phyloP scores from a whole-genome alignment of 306 rosid species.

The Parietaria judaica region DNA sequence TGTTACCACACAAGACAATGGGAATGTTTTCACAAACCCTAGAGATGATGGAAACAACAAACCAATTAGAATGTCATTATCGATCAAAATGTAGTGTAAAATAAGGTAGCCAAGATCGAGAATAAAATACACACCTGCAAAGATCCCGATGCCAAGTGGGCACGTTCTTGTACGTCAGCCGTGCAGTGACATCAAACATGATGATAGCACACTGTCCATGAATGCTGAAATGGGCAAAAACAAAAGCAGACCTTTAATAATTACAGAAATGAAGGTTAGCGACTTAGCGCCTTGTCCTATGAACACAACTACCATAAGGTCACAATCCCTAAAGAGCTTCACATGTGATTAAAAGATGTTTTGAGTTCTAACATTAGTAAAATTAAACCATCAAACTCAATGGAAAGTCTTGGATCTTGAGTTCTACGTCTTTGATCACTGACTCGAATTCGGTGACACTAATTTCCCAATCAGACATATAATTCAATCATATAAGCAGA shows the following conservation, averaged over 20 bases:
- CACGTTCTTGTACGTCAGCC: constrained; percentile 65
- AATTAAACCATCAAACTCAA: no score
- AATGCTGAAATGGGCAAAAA: constrained; percentile 30
- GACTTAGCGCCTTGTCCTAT: no score
- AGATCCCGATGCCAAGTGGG: constrained; percentile 81
- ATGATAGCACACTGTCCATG: constrained; percentile 75
- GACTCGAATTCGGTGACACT: no score
- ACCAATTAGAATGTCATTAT: no score
- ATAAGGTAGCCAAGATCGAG: neutral
- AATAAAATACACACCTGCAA: constrained; percentile 33
- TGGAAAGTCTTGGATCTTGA: no score
- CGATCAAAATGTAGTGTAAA: neutral
- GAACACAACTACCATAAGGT: no score
- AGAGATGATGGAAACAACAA: neutral
- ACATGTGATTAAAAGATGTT: no score
- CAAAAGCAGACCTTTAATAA: neutral
- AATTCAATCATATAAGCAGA: neutral
- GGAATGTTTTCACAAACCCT: constrained; percentile 80
- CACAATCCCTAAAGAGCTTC: no score
- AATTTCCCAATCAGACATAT: neutral
- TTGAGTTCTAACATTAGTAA: no score
- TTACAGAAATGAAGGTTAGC: no score
- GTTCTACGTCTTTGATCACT: no score
- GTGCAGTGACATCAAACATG: constrained; percentile 73
- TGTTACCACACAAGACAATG: constrained; percentile 72